Base-by-base conservation (phyloP, 345 rosid genomes). In the Bruguiera gymnorhiza region DNA sequence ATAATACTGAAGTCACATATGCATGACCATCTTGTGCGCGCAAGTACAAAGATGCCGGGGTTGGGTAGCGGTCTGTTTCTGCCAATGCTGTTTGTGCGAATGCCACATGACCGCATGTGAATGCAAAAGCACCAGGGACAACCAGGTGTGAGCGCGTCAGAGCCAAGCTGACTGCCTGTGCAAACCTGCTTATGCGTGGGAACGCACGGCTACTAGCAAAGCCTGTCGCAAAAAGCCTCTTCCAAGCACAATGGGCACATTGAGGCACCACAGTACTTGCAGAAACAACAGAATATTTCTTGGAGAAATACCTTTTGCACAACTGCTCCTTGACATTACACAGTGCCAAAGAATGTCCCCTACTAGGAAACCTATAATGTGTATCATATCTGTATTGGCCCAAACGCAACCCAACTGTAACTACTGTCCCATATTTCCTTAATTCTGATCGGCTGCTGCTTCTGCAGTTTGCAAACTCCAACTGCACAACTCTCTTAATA, bases 111-210 rank as follows among this genome's bases (percentile, higher is more conserved):
- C 92, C 89, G 59, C 83, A 78, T 8, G 86, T 74, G 57, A 89
- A 13, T 24, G 90, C 91, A 70, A 96, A 69, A 29, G 85, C 54
- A 72, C 97, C 79, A 0, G 98, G 91, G 60, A 89, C 67, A 23
- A 92, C 29, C 6, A 90, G 75, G 18, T 73, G 92, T 0, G 96
- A 85, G 52, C 89, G 90, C 1, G 87, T 81, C 81, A 92, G 67
- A 39, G 96, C 91, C 76, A 90, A 86, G 78, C 86, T 80, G 21
- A 90, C 81, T 0, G 93, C 98, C 79, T 90, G 96, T 68, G 97
- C 93, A 39, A 88, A 69, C 76, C 69, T 88, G 74, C 79, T 81
- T 56, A 90, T 36, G 20, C 55, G 73, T 26, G 86, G 84, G 34
- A 81, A 80, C 57, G 71, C 65, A 58, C 32, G 74, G 16, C 71